phyloP scores from a whole-genome alignment of 192 early-diverging fungal species.

The Umbelopsis ramanniana region DNA sequence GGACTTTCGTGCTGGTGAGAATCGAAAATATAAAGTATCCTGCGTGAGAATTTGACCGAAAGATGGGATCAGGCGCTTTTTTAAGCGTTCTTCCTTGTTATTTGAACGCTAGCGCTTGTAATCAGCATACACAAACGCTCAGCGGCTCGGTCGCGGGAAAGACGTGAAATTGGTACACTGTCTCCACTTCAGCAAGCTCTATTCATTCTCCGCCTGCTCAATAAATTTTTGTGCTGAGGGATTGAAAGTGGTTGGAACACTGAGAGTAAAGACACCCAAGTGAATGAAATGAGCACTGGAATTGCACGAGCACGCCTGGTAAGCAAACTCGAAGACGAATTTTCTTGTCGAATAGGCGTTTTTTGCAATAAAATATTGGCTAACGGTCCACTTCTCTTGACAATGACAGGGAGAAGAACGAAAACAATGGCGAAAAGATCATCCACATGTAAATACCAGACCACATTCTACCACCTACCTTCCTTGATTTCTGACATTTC shows the following conservation, averaged over 20 bases:
- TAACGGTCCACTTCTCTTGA: background rate
- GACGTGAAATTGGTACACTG: too few relatives aligned
- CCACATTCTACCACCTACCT: background rate
- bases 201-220: slow-evolving; percentile 1
- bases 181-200: too few relatives aligned
- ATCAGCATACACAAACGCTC: too few relatives aligned
- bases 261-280: background rate
- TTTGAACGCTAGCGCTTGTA: too few relatives aligned
- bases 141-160: too few relatives aligned
- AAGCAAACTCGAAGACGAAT: background rate
- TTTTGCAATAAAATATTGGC: background rate
- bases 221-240: background rate
- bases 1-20: too few relatives aligned
- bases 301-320: slow-evolving; percentile 40
- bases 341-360: background rate
- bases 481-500: background rate
- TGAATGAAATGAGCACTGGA: slow-evolving; percentile 32
- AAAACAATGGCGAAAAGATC: slow-evolving; percentile 98
- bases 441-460: slow-evolving; percentile 63
- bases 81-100: too few relatives aligned
- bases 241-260: background rate
- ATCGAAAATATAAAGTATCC: too few relatives aligned
- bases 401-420: slow-evolving; percentile 71
- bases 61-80: too few relatives aligned
- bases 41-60: too few relatives aligned